phyloP scores from a whole-genome alignment of 2,329 filamentous ascomycete genomes.

The Alternaria infectoria region DNA sequence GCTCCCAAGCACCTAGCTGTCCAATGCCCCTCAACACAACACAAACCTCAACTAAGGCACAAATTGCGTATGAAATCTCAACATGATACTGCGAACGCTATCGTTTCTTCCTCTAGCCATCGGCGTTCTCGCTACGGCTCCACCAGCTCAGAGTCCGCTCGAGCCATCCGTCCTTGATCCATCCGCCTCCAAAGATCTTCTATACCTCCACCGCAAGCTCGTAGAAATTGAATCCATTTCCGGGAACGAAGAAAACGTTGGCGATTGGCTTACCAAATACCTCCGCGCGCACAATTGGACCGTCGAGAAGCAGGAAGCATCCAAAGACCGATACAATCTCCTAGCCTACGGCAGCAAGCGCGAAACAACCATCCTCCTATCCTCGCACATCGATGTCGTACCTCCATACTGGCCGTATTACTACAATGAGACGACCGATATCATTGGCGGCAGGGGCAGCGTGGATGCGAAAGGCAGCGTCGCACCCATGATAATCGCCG shows the following conservation, averaged over 20 bases:
- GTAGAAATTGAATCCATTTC: constrained; percentile 75
- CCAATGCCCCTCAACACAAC: too few relatives aligned
- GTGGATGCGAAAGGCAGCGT: constrained; percentile 68
- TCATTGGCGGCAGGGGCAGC: constrained; percentile 74
- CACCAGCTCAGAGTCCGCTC: too few relatives aligned
- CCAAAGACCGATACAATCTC: constrained; percentile 71
- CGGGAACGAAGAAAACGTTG: constrained; percentile 71
- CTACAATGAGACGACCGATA: constrained; percentile 54
- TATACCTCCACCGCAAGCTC: constrained; percentile 77
- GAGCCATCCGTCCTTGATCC: too few relatives aligned
- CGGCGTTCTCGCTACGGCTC: too few relatives aligned
- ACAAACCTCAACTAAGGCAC: too few relatives aligned
- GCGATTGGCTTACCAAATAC: constrained; percentile 71
- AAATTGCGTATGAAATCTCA: too few relatives aligned
- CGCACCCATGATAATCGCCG: constrained; percentile 75
- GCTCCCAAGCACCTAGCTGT: too few relatives aligned
- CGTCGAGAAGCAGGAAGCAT: constrained; percentile 64
- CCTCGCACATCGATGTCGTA: constrained; percentile 80
- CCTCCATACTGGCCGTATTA: constrained; percentile 74
- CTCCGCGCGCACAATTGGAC: constrained; percentile 67
- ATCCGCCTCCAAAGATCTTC: constrained; percentile 64
- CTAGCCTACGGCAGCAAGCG: constrained; percentile 67
- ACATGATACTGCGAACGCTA: too few relatives aligned
- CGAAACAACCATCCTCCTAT: constrained; percentile 68
- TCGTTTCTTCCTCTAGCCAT: too few relatives aligned